A percentile compares a stretch with the other conserved stretches of the same genome.
These are phyloP conservation scores for Camellia oleifera DNA, from an alignment of 179 eudicot genomes.

Conservation along the genomic window DNA sequence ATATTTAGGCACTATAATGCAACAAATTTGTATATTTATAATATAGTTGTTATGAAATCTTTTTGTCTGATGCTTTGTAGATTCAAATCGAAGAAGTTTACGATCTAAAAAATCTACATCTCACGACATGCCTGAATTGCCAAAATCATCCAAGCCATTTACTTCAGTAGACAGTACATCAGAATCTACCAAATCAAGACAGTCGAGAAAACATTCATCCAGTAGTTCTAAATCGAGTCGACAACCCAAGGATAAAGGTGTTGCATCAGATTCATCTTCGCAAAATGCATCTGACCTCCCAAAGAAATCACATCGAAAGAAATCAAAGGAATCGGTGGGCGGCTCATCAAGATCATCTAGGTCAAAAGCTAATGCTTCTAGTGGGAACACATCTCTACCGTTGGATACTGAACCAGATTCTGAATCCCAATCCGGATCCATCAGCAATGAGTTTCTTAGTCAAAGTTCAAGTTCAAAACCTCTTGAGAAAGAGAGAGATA, in stretches of 20 bases:
- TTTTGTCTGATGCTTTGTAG: not conserved
- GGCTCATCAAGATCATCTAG: conserved; percentile 35
- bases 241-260: conserved; percentile 10
- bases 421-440: conserved; percentile 1
- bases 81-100: conserved; percentile 17
- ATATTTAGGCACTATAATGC: too few relatives aligned
- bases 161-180: conserved; percentile 27
- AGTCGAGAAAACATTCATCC: conserved; percentile 38
- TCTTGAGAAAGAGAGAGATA: conserved; percentile 27
- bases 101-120: conserved; percentile 21
- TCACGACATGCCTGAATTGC: conserved; percentile 24
- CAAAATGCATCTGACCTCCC: conserved; percentile 34
- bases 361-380: conserved; percentile 10
- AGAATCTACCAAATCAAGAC: conserved; percentile 36
- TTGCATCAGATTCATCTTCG: conserved; percentile 27
- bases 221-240: conserved; percentile 22
- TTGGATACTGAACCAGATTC: conserved; percentile 12
- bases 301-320: conserved; percentile 59
- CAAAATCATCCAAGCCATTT: conserved; percentile 47
- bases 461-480: conserved; percentile 23
- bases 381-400: not conserved
- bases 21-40: too few relatives aligned
- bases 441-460: not conserved
- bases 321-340: conserved; percentile 29
- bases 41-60: not conserved